These are phyloP conservation scores for Trametes maxima DNA, from an alignment of 768 basidiomycete species.

Conservation along the genomic window DNA sequence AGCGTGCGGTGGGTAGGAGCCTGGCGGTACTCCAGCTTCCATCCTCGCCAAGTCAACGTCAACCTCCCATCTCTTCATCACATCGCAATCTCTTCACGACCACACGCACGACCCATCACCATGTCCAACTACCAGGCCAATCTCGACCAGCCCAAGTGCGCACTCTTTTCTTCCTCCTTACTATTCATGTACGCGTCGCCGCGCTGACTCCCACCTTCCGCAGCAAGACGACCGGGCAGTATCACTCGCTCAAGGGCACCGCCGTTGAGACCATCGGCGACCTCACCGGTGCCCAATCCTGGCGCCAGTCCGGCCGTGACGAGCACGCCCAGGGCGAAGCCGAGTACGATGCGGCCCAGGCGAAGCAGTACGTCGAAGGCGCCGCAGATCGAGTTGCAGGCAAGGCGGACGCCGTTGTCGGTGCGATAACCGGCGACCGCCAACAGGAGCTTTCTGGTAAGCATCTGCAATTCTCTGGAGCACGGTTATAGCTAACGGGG, in stretches of 20 bases:
- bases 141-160: conserved; percentile 29
- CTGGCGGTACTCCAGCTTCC: neutral
- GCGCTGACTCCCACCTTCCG: neutral
- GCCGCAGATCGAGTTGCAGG: conserved; percentile 47
- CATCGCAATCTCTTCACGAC: neutral
- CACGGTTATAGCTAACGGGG: neutral
- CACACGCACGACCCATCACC: neutral
- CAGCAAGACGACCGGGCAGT: conserved; percentile 43
- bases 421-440: conserved; percentile 57
- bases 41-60: neutral
- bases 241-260: conserved; percentile 44
- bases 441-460: conserved; percentile 51
- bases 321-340: conserved; percentile 53
- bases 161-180: neutral
- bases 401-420: conserved; percentile 57
- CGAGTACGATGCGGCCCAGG: conserved; percentile 49
- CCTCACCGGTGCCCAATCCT: conserved; percentile 43
- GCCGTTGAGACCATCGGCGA: conserved; percentile 46
- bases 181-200: neutral
- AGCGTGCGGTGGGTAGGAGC: neutral
- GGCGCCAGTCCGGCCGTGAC: conserved; percentile 48
- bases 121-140: conserved; percentile 12
- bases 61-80: neutral
- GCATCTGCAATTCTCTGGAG: conserved; percentile 2
- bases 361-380: conserved; percentile 53